Percentiles rank a stretch among this genome's conserved stretches.
Conservation (phyloP, 2,329 filamentous ascomycete species). For the Penicillium glabrum region DNA sequence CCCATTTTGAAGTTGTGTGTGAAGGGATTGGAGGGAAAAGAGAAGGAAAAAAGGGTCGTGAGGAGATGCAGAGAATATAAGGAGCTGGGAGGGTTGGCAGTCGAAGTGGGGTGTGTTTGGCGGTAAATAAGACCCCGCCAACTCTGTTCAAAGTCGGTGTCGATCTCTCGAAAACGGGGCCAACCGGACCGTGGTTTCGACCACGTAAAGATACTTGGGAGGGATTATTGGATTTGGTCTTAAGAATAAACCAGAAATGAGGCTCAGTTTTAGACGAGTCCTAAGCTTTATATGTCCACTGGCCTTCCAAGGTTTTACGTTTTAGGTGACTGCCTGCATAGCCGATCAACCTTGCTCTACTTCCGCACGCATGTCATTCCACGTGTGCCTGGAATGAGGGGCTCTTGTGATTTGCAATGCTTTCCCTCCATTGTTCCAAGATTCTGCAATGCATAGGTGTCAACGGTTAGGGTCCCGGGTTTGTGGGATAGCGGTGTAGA, state of each 20-base stretch:
- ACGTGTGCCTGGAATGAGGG: background rate
- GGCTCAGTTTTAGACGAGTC: background rate
- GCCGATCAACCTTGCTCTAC: background rate
- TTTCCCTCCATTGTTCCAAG: background rate
- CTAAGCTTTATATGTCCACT: background rate
- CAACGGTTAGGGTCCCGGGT: too few species aligned
- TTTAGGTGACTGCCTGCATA: background rate
- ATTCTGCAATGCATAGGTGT: background rate
- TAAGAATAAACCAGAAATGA: too few species aligned
- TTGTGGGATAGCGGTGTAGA: background rate
- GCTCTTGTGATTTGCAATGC: background rate
- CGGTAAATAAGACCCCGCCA: conserved; percentile 19
- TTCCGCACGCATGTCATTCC: background rate
- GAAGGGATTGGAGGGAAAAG: conserved; percentile 1
- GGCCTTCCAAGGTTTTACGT: background rate
- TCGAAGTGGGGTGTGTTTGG: conserved; percentile 21
- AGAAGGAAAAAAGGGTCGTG: conserved; percentile 8
- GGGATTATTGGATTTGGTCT: too few species aligned
- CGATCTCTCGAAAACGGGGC: conserved; percentile 10
- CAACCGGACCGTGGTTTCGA: background rate
- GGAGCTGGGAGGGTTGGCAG: conserved; percentile 19
- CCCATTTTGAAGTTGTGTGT: conserved; percentile 28
- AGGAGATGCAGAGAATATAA: conserved; percentile 8
- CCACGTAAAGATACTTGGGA: too few species aligned
- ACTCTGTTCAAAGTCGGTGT: conserved; percentile 6